Evolutionary conservation across 352 stramenopile genomes (phyloP).

Genomic region (Saprolegnia diclina): DNA sequence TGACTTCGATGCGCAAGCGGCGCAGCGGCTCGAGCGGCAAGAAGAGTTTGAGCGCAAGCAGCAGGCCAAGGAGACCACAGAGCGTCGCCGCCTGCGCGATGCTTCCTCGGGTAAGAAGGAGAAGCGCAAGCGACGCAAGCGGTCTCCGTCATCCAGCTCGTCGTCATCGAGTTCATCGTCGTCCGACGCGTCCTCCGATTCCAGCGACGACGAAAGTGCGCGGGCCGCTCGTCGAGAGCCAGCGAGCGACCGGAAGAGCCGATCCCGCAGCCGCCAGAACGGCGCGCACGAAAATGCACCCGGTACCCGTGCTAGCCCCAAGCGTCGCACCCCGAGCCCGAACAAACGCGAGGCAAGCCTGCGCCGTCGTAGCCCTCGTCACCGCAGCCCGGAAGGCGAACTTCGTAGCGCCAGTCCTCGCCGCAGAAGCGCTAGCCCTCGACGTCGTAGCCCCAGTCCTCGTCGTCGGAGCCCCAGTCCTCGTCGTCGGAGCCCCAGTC

Average conservation of each 20-base stretch:
- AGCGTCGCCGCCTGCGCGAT: no score
- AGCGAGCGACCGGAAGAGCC: no score
- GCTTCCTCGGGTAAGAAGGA: no score
- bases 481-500: neutral
- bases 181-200: neutral
- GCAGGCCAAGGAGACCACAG: neutral
- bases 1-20: constrained; percentile 66
- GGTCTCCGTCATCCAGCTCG: constrained; percentile 10
- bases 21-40: constrained; percentile 46
- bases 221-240: no score
- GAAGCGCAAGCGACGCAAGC: neutral
- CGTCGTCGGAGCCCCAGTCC: neutral
- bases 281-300: no score
- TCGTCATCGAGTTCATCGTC: constrained; percentile 12
- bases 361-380: neutral
- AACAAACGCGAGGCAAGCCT: neutral
- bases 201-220: no score
- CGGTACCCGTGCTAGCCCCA: no score
- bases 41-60: constrained; percentile 18
- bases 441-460: neutral
- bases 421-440: neutral
- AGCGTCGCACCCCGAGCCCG: no score
- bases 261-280: no score
- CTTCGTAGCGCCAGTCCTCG: no score
- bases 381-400: no score